phyloP scores from a whole-genome alignment of 495 filamentous ascomycete genomes.

The Sphaerosporella brunnea region DNA sequence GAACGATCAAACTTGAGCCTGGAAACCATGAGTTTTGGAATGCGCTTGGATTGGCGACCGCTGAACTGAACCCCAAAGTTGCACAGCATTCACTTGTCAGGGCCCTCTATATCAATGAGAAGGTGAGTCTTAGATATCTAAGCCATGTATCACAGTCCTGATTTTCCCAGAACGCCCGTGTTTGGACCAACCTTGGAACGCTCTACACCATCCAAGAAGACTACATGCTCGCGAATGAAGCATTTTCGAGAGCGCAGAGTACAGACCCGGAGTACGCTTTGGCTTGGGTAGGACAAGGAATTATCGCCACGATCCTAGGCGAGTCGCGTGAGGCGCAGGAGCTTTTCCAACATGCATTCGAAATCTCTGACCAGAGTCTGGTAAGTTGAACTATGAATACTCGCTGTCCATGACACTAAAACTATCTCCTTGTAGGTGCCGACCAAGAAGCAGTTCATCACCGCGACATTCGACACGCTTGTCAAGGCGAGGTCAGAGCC shows the following conservation, averaged over 20 bases:
- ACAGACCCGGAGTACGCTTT: conserved; percentile 80
- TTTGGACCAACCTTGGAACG: conserved; percentile 81
- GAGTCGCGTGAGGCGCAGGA: conserved; percentile 56
- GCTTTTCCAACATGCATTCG: conserved; percentile 89
- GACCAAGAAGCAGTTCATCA: conserved; percentile 56
- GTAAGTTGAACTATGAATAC: conserved; percentile 13
- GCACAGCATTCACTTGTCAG: conserved; percentile 91
- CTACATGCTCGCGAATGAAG: conserved; percentile 61
- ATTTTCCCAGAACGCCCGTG: conserved; percentile 41
- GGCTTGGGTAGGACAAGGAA: conserved; percentile 86
- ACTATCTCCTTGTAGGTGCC: conserved; percentile 25
- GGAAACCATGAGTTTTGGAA: conserved; percentile 98
- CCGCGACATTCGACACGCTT: conserved; percentile 58
- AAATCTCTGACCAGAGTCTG: conserved; percentile 63
- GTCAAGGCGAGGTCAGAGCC: conserved; percentile 30
- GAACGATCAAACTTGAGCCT: conserved; percentile 86
- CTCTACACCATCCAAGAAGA: conserved; percentile 76
- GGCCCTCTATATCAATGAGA: conserved; percentile 80
- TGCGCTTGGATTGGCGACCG: conserved; percentile 77
- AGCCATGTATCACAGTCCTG: background rate
- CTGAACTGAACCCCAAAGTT: conserved; percentile 63
- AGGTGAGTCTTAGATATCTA: conserved; percentile 9
- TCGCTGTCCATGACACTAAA: conserved; percentile 2
- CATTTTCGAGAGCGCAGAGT: conserved; percentile 80
- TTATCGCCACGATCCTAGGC: conserved; percentile 59